Evolutionary conservation across 352 stramenopile species (phyloP), one percentile per base, ranked within the genome.

Genomic region (Phytopythium sindhum): DNA sequence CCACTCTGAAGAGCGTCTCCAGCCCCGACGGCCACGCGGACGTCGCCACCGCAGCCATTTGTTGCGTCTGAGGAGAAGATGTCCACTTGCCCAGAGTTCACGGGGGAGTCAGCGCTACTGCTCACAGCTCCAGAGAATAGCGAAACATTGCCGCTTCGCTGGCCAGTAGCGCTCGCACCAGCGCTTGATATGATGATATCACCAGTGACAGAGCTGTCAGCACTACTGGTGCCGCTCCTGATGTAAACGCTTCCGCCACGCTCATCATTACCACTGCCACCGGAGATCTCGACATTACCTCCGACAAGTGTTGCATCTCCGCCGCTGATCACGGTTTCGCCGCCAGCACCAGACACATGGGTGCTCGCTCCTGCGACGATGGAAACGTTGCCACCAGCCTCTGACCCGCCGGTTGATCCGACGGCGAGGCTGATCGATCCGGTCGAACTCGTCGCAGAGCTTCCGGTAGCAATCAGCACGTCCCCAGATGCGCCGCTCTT

Each of bases 271-370:
- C 51, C 64, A 1, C 6, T 50, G 2, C 65, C 65, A 10, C 59
- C 65, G 1, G 28, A 61, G 23, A 70, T 66, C 24, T 59, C 37
- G 6, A 70, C 61, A 5, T 23, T 39, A 21, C 65, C 65, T 29
- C 65, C 65, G 14, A 31, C 28, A 0, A 42, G 42, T 19, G 42
- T 42, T 31, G 33, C 53, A n/a, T 48, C 10, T 60, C 53, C 53
- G 6, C 53, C 53, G 15, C n/a, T 33, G 21, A 60, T 48, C 7
- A 23, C 5, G 19, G 17, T 9, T 10, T 35, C 29, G 8, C 53
- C 53, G 14, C 53, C 33, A 33, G 21, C 9, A 12, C 53, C 31
- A 33, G 53, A 31, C 17, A 11, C 35, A 4, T 47, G 31, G 2
- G 6, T 15, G 11, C 35, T 47, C 14, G 31, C 53, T 4, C 51